These are phyloP conservation scores for Saturnispora quitensis DNA, from an alignment of 805 yeast species.

Conservation along the genomic window DNA sequence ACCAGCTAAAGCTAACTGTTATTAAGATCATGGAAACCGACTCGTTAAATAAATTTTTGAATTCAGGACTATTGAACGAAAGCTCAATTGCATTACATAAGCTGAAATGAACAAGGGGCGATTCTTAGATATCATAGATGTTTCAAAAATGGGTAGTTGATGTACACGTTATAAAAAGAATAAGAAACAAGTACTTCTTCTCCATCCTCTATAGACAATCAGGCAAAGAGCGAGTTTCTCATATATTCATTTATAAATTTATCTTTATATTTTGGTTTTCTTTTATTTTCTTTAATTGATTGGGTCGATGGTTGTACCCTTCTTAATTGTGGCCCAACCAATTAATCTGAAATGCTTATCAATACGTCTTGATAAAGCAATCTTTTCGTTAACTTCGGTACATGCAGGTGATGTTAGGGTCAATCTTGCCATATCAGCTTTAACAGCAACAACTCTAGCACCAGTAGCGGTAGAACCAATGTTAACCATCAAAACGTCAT, in stretches of 20 bases:
- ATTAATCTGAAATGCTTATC: slow-evolving; percentile 99
- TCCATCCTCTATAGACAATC: neutral
- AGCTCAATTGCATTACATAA: neutral
- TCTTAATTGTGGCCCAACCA: slow-evolving; percentile 99
- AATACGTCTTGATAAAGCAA: slow-evolving; percentile 96
- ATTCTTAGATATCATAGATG: neutral
- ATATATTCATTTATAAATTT: neutral
- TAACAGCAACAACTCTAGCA: slow-evolving; percentile 95
- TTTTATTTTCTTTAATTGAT: slow-evolving; percentile 31
- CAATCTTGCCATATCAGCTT: slow-evolving; percentile 98
- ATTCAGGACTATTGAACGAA: slow-evolving; percentile 30
- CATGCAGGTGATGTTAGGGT: slow-evolving; percentile 97
- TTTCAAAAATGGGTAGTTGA: neutral
- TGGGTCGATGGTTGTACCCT: slow-evolving; percentile 85
- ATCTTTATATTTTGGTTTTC: neutral
- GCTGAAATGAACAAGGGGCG: neutral
- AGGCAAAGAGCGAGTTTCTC: neutral
- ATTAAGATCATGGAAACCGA: slow-evolving; percentile 59
- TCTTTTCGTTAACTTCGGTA: slow-evolving; percentile 96
- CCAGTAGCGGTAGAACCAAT: slow-evolving; percentile 99
- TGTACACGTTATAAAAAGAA: neutral
- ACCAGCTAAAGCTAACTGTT: slow-evolving; percentile 40
- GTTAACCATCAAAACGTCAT: slow-evolving; percentile 97
- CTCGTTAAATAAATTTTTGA: slow-evolving; percentile 61
- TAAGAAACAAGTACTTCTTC: neutral